A percentile compares a stretch with the other conserved stretches of the same genome.
These are phyloP conservation scores for Backusella tarrabulga DNA, from an alignment of 192 early-diverging fungal genomes.

Conservation along the genomic window DNA sequence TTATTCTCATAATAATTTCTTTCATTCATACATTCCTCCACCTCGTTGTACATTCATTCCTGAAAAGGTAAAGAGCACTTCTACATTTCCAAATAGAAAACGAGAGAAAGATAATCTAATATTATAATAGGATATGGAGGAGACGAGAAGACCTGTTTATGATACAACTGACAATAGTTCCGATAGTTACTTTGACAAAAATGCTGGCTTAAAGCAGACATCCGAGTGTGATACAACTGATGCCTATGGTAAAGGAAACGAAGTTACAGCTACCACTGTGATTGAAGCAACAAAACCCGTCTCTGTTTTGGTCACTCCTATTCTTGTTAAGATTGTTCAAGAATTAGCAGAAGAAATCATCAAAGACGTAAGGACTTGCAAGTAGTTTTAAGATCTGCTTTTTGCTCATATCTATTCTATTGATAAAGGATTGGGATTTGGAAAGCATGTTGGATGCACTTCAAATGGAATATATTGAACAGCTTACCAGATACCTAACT, in stretches of 20 bases:
- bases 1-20: slow-evolving; percentile 18
- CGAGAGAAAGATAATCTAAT: background rate
- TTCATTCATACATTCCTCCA: slow-evolving; percentile 49
- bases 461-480: slow-evolving; percentile 61
- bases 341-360: slow-evolving; percentile 58
- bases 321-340: slow-evolving; percentile 66
- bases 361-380: slow-evolving; percentile 42
- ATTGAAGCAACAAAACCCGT: slow-evolving; percentile 54
- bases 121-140: slow-evolving; percentile 6
- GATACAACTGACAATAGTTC: background rate
- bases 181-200: background rate
- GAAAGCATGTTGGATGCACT: slow-evolving; percentile 65
- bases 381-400: background rate
- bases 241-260: slow-evolving; percentile 22
- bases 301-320: slow-evolving; percentile 63
- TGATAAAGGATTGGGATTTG: slow-evolving; percentile 55
- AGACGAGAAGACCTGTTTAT: background rate
- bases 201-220: slow-evolving; percentile 12
- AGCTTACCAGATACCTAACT: slow-evolving; percentile 50
- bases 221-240: background rate
- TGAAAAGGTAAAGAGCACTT: slow-evolving; percentile 27
- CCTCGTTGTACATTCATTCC: slow-evolving; percentile 43
- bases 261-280: slow-evolving; percentile 46
- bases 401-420: slow-evolving; percentile 10
- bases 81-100: background rate